phyloP scores from a whole-genome alignment of 2,329 filamentous ascomycete genomes.

The Paraphoma chrysanthemicola region DNA sequence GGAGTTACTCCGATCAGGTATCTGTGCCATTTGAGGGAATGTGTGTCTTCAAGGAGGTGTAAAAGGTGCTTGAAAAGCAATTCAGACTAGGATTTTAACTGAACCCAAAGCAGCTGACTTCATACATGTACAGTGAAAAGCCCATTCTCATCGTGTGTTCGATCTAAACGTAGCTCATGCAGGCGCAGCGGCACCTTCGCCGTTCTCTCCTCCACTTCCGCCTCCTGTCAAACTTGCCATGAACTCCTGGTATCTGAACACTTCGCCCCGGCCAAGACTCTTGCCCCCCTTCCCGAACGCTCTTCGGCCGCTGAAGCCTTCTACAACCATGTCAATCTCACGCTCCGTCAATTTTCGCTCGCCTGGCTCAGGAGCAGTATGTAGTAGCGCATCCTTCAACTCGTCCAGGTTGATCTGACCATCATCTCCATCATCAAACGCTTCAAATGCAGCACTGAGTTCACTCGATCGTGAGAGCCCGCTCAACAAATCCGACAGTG shows the following conservation, averaged over 20 bases:
- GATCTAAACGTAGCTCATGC: conserved; percentile 6
- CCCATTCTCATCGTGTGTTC: no score
- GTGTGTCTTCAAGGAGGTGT: no score
- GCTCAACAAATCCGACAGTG: conserved; percentile 75
- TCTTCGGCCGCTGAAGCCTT: conserved; percentile 81
- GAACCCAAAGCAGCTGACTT: no score
- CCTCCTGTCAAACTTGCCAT: conserved; percentile 61
- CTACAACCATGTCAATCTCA: conserved; percentile 87
- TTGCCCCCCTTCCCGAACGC: conserved; percentile 74
- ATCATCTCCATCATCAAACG: conserved; percentile 94
- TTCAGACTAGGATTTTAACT: no score
- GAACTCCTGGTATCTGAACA: conserved; percentile 94
- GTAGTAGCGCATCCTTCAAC: conserved; percentile 80
- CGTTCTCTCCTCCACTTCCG: conserved; percentile 33
- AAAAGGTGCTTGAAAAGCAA: no score
- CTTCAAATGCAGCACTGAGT: conserved; percentile 86
- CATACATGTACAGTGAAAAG: no score
- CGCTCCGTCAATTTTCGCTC: conserved; percentile 44
- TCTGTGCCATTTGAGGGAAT: no score
- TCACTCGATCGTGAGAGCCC: conserved; percentile 80
- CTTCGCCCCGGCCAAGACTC: conserved; percentile 71
- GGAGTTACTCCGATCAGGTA: no score
- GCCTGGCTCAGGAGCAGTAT: conserved; percentile 74
- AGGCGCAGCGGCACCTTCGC: conserved; percentile 14
- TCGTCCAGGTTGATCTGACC: conserved; percentile 88